These are phyloP conservation scores for Daldinia concentrica DNA, from an alignment of 495 filamentous ascomycete species.

Conservation along the genomic window DNA sequence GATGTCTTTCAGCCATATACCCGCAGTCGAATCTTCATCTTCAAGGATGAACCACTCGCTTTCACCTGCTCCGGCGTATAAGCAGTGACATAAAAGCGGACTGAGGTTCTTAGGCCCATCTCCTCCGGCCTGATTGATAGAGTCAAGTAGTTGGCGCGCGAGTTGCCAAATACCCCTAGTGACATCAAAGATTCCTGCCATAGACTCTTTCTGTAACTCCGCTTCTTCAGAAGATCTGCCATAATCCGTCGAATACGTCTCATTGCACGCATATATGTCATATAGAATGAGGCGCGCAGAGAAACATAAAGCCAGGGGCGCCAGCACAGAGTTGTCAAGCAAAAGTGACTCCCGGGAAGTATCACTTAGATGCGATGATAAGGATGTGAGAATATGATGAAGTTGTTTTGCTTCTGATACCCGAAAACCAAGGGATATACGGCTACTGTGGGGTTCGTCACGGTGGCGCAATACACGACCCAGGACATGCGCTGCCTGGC, in stretches of 20 bases:
- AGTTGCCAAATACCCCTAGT: conserved; percentile 20
- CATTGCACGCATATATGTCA: conserved; percentile 40
- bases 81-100: conserved; percentile 35
- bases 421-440: conserved; percentile 17
- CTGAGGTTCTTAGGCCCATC: background rate
- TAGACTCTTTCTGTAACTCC: conserved; percentile 26
- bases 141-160: conserved; percentile 24
- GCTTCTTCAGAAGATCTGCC: conserved; percentile 38
- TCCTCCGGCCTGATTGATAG: background rate
- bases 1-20: conserved; percentile 25
- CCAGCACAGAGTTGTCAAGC: background rate
- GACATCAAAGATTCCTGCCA: conserved; percentile 28
- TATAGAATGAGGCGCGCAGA: conserved; percentile 37
- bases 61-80: conserved; percentile 32
- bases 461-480: conserved; percentile 53
- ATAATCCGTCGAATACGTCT: conserved; percentile 32
- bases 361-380: conserved; percentile 23
- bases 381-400: conserved; percentile 25
- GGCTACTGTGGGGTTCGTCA: conserved; percentile 13
- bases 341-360: background rate
- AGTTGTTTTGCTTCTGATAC: conserved; percentile 38
- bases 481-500: conserved; percentile 54
- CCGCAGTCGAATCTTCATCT: conserved; percentile 17
- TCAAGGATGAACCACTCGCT: conserved; percentile 38
- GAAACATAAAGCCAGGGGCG: conserved; percentile 30